phyloP scores from a whole-genome alignment of 23 red algal genomes.

The Gracilaria gracilis region DNA sequence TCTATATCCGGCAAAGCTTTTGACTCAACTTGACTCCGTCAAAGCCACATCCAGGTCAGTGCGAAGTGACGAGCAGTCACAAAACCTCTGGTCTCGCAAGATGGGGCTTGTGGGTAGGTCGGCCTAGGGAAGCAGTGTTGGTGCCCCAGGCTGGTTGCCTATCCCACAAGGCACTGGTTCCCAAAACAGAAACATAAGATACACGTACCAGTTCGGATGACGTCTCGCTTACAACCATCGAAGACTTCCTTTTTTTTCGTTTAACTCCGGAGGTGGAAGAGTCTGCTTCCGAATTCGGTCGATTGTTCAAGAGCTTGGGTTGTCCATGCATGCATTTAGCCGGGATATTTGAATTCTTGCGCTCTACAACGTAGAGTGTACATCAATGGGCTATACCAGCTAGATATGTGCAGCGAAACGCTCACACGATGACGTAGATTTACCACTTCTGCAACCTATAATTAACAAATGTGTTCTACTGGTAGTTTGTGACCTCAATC shows the following conservation, averaged over 20 bases:
- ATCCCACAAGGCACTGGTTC: neutral
- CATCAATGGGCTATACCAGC: too few relatives aligned
- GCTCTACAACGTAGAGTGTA: too few relatives aligned
- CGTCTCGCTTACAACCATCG: neutral
- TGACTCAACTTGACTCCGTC: neutral
- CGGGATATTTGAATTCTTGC: too few relatives aligned
- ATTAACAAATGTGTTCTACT: neutral
- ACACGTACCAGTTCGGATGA: neutral
- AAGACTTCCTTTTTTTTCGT: neutral
- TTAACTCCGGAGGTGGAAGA: neutral
- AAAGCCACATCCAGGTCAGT: neutral
- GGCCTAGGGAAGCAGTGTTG: too few relatives aligned
- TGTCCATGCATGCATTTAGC: too few relatives aligned
- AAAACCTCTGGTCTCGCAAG: too few relatives aligned
- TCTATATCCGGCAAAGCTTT: neutral
- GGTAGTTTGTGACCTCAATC: conserved; percentile 77
- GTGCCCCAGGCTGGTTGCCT: too few relatives aligned
- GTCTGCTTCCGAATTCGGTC: neutral
- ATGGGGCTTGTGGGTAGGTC: too few relatives aligned
- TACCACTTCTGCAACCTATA: neutral
- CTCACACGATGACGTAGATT: too few relatives aligned
- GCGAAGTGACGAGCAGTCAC: too few relatives aligned
- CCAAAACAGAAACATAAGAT: neutral
- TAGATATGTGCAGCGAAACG: too few relatives aligned
- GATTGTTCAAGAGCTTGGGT: too few relatives aligned